Base-by-base conservation (phyloP, 768 basidiomycete species). In the Macrolepiota albuminosa region DNA sequence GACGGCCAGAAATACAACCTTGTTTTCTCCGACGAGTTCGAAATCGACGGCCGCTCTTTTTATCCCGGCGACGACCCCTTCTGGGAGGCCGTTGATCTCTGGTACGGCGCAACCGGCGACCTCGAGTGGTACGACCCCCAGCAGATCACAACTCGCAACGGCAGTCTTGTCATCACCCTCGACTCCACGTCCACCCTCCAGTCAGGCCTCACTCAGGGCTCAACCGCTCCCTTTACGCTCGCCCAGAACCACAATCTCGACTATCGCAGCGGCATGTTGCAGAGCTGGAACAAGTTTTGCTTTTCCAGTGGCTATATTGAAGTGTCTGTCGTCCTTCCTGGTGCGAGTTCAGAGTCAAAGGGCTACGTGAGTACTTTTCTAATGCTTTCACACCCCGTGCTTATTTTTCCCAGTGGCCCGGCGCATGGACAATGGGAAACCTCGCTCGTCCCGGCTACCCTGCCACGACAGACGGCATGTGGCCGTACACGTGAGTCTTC, bases 231-330 rank as follows among this genome's bases (percentile, higher is more conserved):
- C 0, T 80, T 82, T 59, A 78, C 77, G 0, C n/a, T 60, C 4
- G 75, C 63, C 0, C 66, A 77, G 26, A 82, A 86, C 64, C 85
- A 93, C 68, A 75, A 75, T 6, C 77, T 89, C 60, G 75, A 75
- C 42, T 94, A 87, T 67, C 76, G 83, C 64, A 85, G 77, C 68
- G 91, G 87, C 5, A 92, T 93, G 90, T 75, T 95, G 4, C 91
- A 93, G 73, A 84, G 83, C 43, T 95, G 93, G 92, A 94, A 94
- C 73, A 92, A 94, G 77, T 86, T 94, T 67, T 94, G 89, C 71
- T 93, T 92, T 67, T 84, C 88, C 33, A 82, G 81, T 31, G 91
- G 91, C 5, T 89, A 89, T 72, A 82, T 94, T 61, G 93, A 93
- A 75, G 84, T 88, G 18, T 69, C 76, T 3, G 75, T 85, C 9